Evolutionary conservation across 2,329 filamentous ascomycete genomes (phyloP).

Genomic region (Nannizziopsis arthrosporioides): DNA sequence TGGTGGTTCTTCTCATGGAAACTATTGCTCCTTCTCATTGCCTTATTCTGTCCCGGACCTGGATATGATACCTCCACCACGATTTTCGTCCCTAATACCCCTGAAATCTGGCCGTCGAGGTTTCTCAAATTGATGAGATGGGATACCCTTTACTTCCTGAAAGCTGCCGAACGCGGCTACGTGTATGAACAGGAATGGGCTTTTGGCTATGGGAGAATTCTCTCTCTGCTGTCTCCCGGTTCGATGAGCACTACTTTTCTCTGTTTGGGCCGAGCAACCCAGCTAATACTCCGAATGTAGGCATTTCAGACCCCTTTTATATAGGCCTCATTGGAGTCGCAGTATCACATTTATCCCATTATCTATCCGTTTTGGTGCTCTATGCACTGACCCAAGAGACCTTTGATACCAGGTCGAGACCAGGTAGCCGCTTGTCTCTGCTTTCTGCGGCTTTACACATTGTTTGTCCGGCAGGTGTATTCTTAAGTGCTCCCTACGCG

Average conservation of each 20-base stretch:
- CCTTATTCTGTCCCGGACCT: constrained; percentile 42
- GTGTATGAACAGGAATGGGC: constrained; percentile 56
- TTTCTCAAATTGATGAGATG: constrained; percentile 43
- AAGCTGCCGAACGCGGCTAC: constrained; percentile 43
- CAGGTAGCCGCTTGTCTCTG: constrained; percentile 34
- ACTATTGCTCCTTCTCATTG: constrained; percentile 39
- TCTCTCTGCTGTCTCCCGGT: constrained; percentile 31
- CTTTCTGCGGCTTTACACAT: constrained; percentile 64
- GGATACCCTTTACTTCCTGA: constrained; percentile 52
- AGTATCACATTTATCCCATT: constrained; percentile 63
- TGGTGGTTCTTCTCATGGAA: constrained; percentile 46
- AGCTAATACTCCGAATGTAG: no score
- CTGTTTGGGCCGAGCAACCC: no score
- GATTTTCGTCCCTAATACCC: constrained; percentile 29
- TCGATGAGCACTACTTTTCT: constrained; percentile 8
- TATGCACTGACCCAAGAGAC: constrained; percentile 53
- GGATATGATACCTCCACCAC: constrained; percentile 54
- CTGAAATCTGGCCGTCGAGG: not conserved
- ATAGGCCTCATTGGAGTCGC: constrained; percentile 46
- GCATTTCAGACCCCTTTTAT: not conserved
- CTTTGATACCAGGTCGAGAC: constrained; percentile 29
- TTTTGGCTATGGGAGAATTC: constrained; percentile 47
- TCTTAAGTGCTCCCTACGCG: constrained; percentile 74
- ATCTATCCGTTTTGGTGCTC: constrained; percentile 61
- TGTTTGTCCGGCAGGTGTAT: constrained; percentile 76